Evolutionary conservation across 768 basidiomycete genomes (phyloP).

Genomic region (Auricularia cornea): DNA sequence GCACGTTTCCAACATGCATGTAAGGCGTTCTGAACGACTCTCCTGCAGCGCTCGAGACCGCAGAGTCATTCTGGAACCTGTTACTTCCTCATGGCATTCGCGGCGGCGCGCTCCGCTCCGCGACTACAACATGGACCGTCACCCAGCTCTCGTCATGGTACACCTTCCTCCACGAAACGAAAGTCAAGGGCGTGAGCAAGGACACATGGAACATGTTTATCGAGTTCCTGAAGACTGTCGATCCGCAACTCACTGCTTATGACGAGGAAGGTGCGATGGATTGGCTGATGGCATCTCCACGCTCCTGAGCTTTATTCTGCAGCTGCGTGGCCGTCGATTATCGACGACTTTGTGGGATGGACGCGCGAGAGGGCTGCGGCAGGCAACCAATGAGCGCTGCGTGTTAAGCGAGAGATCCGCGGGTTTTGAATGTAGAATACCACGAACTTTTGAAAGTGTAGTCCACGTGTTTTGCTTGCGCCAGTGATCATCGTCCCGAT

Average conservation of each 20-base stretch:
- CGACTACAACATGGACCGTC: constrained; percentile 49
- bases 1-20: too few relatives aligned
- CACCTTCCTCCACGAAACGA: constrained; percentile 59
- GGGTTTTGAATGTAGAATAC: too few relatives aligned
- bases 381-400: background rate
- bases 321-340: constrained; percentile 84
- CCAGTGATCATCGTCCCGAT: too few relatives aligned
- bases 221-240: constrained; percentile 69
- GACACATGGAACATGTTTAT: constrained; percentile 87
- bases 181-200: constrained; percentile 72
- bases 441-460: too few relatives aligned
- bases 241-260: constrained; percentile 62
- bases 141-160: constrained; percentile 68
- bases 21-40: background rate
- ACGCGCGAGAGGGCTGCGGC: constrained; percentile 31
- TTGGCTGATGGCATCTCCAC: background rate
- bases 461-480: too few relatives aligned
- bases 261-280: constrained; percentile 58
- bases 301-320: background rate
- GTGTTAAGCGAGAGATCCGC: too few relatives aligned
- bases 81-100: constrained; percentile 63
- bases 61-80: constrained; percentile 63
- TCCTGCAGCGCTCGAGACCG: constrained; percentile 52
- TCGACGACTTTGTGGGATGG: constrained; percentile 75
- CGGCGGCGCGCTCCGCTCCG: constrained; percentile 50